Percentiles rank a stretch among this genome's conserved stretches.
phyloP scores from a whole-genome alignment of 2,329 filamentous ascomycete genomes.

The Colletotrichum liriopes region DNA sequence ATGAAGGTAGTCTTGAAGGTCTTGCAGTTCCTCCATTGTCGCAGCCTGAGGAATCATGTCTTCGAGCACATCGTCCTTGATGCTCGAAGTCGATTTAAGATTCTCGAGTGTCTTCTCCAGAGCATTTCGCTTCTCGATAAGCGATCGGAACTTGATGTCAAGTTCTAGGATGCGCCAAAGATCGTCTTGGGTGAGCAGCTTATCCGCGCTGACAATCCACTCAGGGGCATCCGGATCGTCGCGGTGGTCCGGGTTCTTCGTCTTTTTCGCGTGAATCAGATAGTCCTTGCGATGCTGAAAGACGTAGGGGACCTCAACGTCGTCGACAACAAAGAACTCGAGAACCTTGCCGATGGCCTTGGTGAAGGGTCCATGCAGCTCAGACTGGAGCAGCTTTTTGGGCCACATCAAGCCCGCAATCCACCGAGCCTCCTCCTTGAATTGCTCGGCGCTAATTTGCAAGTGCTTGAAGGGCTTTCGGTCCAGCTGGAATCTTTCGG shows the following conservation, averaged over 20 bases:
- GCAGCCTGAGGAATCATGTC: conserved; percentile 85
- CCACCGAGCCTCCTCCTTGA: conserved; percentile 92
- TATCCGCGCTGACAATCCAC: conserved; percentile 84
- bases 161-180: conserved; percentile 96
- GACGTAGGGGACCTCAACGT: conserved; percentile 96
- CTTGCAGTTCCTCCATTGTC: conserved; percentile 95
- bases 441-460: conserved; percentile 85
- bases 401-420: conserved; percentile 92
- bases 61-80: conserved; percentile 83
- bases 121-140: conserved; percentile 91
- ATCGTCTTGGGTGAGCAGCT: conserved; percentile 92
- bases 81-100: conserved; percentile 72
- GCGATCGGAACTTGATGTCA: conserved; percentile 94
- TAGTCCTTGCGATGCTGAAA: conserved; percentile 99
- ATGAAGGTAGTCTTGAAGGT: conserved; percentile 95
- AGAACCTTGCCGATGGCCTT: conserved; percentile 92
- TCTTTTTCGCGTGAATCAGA: conserved; percentile 88
- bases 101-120: conserved; percentile 85
- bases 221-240: conserved; percentile 81
- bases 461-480: conserved; percentile 90
- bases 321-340: conserved; percentile 94
- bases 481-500: conserved; percentile 94
- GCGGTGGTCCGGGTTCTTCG: conserved; percentile 70
- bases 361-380: conserved; percentile 86
- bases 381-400: conserved; percentile 82